Base-by-base conservation (phyloP, 2,329 filamentous ascomycete genomes). In the Diaporthe sp. region DNA sequence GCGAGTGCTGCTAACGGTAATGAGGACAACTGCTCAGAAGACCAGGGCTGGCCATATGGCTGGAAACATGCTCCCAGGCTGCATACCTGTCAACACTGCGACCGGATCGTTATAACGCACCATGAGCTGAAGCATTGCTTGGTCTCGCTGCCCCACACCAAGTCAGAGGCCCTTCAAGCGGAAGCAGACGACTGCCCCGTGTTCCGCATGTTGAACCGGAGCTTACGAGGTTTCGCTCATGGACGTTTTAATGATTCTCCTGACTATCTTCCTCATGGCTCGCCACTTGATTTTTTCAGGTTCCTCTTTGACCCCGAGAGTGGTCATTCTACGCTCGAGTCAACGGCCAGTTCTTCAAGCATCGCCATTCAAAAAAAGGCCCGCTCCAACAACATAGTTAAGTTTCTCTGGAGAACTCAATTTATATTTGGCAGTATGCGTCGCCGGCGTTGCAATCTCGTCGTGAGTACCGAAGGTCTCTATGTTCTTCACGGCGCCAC, bases 321-420 rank as follows among this genome's bases (percentile, higher is more conserved):
- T 31, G 28, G 28, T 31, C 1, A 31, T 0, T 13, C 22, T 53
- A 0, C 1, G 10, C 22, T 28, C 9, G 2, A 2, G 0, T 53
- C 12, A 28, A 28, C n/a, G 3, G n/a, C 51, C 12, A n/a, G 6
- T 1, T 8, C 28, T 9, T 19, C 51, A 22, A 28, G 6, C 3
- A 1, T 55, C 7, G 17, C 51, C 5, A 0, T 12, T 2, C 13
- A 31, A 0, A 55, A 8, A 17, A 31, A 31, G 25, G 25, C 51
- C 4, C 4, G 25, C 15, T 17, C 15, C 25, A 17, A 28, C 25
- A 55, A 55, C 25, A 31, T 17, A 31, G 13, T 13, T 0, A 8
- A 31, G 0, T 8, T 31, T 1, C 51, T 31, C 13, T 31, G 25
- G 51, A 55, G 28, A 31, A 2, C 51, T 8, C 5, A 9, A 31